Evolutionary conservation across 192 early-diverging fungal genomes (phyloP), one percentile per base, ranked within the genome.

Genomic region (Gaertneriomyces sp.): DNA sequence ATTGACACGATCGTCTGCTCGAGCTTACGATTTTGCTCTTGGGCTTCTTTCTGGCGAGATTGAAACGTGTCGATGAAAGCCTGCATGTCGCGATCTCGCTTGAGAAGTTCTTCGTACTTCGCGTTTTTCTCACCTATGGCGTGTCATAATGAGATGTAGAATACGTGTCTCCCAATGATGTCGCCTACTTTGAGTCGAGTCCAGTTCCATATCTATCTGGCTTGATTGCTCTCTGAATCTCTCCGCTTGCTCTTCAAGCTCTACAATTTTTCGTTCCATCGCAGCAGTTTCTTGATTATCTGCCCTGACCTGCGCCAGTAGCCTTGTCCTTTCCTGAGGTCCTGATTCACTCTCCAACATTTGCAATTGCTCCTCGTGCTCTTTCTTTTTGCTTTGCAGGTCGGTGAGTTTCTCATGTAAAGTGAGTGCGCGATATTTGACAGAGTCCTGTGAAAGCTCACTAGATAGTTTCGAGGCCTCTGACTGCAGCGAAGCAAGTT

Each of bases 91-190:
- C 68, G 25, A 53, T 86, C 85, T 45, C 78, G 73, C 59, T 82
- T 82, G 42, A 82, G 63, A 12, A 86, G 77, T 63, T 86, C 85
- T 52, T 84, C 81, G 63, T 79, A 86, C 63, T 86, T 86, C 4
- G 73, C 71, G 51, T 76, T 70, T 55, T 72, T 75, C 12, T 84
- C 82, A 7, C 16, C 82, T 77, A 46, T 17, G 38, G 14, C 61
- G 25, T 14, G 52, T 8, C 11, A 16, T n/a, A 38, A 14, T 63
- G 53, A n/a, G 39, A 14, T 51, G 16, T 1, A 19, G 43, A 44
- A 25, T 50, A 38, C 4, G 61, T 43, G 59, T 20, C n/a, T 33
- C 25, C 25, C 25, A 33, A 33, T 33, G 2, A 33, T 33, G 0
- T 33, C 51, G 9, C 57, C 49, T 62, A 74, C 74, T 61, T 44